A percentile compares a stretch with the other conserved stretches of the same genome.
Conservation (phyloP, 768 basidiomycete genomes). For the Suillus decipiens region DNA sequence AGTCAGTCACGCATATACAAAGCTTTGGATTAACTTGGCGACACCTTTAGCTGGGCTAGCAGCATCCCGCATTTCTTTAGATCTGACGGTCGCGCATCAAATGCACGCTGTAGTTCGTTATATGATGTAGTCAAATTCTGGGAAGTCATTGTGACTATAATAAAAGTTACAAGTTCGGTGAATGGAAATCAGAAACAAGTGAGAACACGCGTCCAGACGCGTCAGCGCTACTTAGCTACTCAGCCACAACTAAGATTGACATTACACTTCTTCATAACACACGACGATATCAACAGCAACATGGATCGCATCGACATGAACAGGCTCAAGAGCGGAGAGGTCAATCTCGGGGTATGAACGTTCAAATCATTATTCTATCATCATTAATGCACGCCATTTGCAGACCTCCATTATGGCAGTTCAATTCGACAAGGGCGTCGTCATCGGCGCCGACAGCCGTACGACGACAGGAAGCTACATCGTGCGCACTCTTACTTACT, state of each 20-base stretch:
- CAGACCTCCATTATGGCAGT: constrained; percentile 99
- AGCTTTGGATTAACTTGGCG: constrained; percentile 4
- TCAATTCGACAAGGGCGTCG: constrained; percentile 91
- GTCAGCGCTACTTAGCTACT: constrained; percentile 41
- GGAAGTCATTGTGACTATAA: constrained; percentile 44
- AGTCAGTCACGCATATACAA: background rate
- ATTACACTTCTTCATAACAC: constrained; percentile 15
- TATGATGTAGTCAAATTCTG: constrained; percentile 60
- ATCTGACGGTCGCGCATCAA: constrained; percentile 64
- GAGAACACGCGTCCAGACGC: constrained; percentile 49
- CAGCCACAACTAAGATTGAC: constrained; percentile 24
- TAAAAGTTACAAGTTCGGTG: background rate
- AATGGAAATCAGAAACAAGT: constrained; percentile 1
- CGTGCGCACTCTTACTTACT: constrained; percentile 46
- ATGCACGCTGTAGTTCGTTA: constrained; percentile 65
- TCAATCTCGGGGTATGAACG: constrained; percentile 88
- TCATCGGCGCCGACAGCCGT: constrained; percentile 95
- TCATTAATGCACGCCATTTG: constrained; percentile 4
- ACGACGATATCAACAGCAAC: constrained; percentile 22
- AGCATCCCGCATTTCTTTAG: constrained; percentile 64
- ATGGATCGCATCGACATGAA: constrained; percentile 80
- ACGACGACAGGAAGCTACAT: constrained; percentile 98
- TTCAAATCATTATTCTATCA: background rate
- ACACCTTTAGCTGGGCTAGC: constrained; percentile 76
- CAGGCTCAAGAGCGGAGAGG: constrained; percentile 90